A percentile compares a stretch with the other conserved stretches of the same genome.
Conservation (phyloP, 306 rosid species). For the Heteromeles arbutifolia region DNA sequence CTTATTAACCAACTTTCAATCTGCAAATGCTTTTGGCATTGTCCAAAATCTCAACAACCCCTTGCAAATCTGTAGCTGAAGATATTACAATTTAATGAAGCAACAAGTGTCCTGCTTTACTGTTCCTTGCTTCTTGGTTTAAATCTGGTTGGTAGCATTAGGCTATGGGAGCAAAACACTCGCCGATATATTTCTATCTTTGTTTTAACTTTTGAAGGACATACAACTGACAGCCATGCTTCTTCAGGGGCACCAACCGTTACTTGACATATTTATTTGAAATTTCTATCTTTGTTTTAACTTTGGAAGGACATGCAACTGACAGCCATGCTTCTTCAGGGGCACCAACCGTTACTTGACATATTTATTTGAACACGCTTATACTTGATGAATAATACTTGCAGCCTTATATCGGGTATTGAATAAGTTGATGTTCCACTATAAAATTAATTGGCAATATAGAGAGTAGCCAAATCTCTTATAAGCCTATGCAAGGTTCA, state of each 20-base stretch:
- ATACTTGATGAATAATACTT: no score
- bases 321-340: background rate
- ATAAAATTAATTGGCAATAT: no score
- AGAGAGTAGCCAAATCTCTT: no score
- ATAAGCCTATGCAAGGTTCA: no score
- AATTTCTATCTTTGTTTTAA: background rate
- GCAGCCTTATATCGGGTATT: no score
- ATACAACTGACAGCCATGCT: background rate
- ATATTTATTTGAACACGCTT: no score
- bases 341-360: background rate
- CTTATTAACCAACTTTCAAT: background rate
- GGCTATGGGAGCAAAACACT: background rate
- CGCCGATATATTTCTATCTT: background rate
- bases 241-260: background rate
- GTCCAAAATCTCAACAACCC: constrained; percentile 5
- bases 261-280: background rate
- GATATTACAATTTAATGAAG: background rate
- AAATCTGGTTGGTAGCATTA: background rate
- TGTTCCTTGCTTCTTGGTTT: background rate
- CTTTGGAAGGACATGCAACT: background rate
- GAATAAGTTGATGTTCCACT: no score
- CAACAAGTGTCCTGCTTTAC: constrained; percentile 8
- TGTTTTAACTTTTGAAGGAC: background rate
- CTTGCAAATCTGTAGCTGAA: background rate
- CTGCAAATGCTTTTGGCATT: background rate